phyloP scores from a whole-genome alignment of 805 yeast genomes.

The Ogataea methylovora region DNA sequence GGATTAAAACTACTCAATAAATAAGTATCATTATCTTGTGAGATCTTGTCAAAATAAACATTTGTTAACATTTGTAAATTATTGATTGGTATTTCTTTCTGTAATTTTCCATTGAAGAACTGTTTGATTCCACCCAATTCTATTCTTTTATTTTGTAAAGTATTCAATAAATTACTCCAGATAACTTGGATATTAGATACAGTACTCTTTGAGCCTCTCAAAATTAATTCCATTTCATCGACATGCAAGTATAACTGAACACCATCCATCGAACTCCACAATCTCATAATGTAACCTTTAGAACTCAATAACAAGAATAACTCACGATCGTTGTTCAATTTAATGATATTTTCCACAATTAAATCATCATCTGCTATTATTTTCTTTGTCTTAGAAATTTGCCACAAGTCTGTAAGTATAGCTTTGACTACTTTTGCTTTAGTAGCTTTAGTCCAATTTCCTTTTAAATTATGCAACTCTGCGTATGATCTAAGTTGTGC shows the following conservation, averaged over 20 bases:
- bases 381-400: constrained; percentile 10
- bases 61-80: constrained; percentile 19
- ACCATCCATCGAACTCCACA: constrained; percentile 29
- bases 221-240: constrained; percentile 17
- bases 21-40: constrained; percentile 16
- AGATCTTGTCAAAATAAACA: constrained; percentile 24
- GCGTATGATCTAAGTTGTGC: constrained; percentile 18
- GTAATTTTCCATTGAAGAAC: constrained; percentile 11
- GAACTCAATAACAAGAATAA: constrained; percentile 24
- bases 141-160: constrained; percentile 14
- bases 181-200: constrained; percentile 25
- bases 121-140: constrained; percentile 11
- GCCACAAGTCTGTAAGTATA: constrained; percentile 20
- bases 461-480: constrained; percentile 1
- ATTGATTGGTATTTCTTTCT: constrained; percentile 16
- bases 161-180: constrained; percentile 24
- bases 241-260: constrained; percentile 23
- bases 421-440: constrained; percentile 14
- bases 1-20: constrained; percentile 21
- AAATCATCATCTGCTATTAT: constrained; percentile 10
- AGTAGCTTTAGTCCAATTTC: constrained; percentile 4
- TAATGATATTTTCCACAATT: constrained; percentile 15
- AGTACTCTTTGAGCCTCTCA: constrained; percentile 20
- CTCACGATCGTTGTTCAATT: constrained; percentile 21
- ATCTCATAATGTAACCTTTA: constrained; percentile 22